These are phyloP conservation scores for Exophiala viscosa DNA, from an alignment of 2,329 filamentous ascomycete genomes.

Conservation along the genomic window DNA sequence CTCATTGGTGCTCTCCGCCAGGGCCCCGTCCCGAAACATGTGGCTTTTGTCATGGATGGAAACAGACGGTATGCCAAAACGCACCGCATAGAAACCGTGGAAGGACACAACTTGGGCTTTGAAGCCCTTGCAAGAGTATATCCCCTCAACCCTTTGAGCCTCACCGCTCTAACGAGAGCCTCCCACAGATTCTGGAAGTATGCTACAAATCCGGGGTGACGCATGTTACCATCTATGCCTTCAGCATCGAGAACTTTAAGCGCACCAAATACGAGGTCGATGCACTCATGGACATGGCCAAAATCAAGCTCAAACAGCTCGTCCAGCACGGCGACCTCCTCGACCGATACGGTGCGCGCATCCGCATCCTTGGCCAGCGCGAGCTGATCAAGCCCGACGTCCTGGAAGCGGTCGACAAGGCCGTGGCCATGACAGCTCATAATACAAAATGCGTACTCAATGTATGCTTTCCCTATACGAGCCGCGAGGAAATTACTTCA, in stretches of 20 bases:
- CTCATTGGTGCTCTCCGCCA: slow-evolving; percentile 85
- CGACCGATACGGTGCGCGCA: slow-evolving; percentile 83
- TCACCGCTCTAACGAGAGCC: not conserved
- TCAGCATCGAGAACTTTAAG: slow-evolving; percentile 99
- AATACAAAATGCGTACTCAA: slow-evolving; percentile 81
- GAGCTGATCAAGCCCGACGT: slow-evolving; percentile 84
- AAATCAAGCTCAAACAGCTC: slow-evolving; percentile 87
- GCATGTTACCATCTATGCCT: slow-evolving; percentile 95
- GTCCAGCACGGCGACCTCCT: slow-evolving; percentile 89
- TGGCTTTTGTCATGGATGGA: slow-evolving; percentile 99
- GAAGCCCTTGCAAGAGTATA: slow-evolving; percentile 81
- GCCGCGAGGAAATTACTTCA: slow-evolving; percentile 88
- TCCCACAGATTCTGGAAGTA: slow-evolving; percentile 76
- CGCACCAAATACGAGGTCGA: slow-evolving; percentile 94
- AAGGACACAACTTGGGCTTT: slow-evolving; percentile 93
- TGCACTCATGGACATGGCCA: slow-evolving; percentile 95
- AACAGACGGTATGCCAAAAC: slow-evolving; percentile 88
- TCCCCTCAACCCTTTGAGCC: not conserved
- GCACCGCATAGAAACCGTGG: slow-evolving; percentile 91
- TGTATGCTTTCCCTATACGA: slow-evolving; percentile 97
- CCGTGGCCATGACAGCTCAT: slow-evolving; percentile 78
- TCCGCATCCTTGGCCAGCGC: slow-evolving; percentile 80
- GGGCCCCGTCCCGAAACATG: slow-evolving; percentile 87
- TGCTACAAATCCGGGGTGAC: slow-evolving; percentile 98
- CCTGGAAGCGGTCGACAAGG: slow-evolving; percentile 78